phyloP scores from a whole-genome alignment of 2,329 filamentous ascomycete species.

The Hypoxylon sp. region DNA sequence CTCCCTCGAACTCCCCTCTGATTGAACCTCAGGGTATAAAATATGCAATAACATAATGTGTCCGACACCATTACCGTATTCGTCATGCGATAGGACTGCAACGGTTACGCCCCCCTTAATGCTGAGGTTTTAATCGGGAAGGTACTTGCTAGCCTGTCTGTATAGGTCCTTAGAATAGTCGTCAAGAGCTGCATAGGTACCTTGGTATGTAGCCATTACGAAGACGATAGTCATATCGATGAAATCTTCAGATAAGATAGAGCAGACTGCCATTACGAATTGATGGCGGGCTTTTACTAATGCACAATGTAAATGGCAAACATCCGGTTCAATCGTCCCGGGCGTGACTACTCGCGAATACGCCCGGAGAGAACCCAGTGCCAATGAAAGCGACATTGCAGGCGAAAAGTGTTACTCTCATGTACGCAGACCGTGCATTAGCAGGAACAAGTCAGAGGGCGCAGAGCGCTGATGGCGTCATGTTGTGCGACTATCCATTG shows the following conservation, averaged over 20 bases:
- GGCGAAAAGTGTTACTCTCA: neutral
- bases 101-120: neutral
- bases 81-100: neutral
- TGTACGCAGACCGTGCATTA: neutral
- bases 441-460: conserved; percentile 6
- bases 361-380: neutral
- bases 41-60: conserved; percentile 17
- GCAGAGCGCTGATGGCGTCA: conserved; percentile 15
- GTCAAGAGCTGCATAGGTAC: neutral
- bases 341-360: neutral
- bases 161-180: neutral
- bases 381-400: neutral
- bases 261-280: neutral
- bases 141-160: neutral
- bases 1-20: conserved; percentile 5
- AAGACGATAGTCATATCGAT: neutral
- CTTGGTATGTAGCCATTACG: neutral
- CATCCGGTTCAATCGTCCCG: neutral
- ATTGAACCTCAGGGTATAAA: conserved; percentile 12
- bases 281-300: neutral
- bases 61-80: neutral
- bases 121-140: neutral
- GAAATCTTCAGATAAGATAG: neutral
- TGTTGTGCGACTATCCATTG: conserved; percentile 32
- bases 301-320: conserved; percentile 13